Percentiles rank a stretch among this genome's conserved stretches.
These are phyloP conservation scores for Catenaria anguillulae DNA, from an alignment of 371 early-diverging fungal genomes.

Conservation along the genomic window DNA sequence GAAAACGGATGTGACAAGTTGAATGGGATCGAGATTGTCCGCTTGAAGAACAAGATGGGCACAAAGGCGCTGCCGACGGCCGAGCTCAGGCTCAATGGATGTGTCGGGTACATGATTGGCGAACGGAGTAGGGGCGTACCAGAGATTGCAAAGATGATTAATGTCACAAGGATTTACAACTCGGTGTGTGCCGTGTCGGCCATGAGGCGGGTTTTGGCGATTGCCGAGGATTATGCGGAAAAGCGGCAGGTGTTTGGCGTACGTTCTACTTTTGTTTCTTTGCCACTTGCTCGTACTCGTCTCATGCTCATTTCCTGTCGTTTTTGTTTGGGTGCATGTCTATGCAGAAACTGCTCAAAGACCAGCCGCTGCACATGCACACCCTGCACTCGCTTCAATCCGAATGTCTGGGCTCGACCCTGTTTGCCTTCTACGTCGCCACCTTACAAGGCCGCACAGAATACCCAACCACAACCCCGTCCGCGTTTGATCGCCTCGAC, in stretches of 20 bases:
- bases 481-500: neutral
- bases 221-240: conserved; percentile 42
- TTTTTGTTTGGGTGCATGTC: too few relatives aligned
- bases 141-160: conserved; percentile 42
- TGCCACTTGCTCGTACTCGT: too few relatives aligned
- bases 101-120: conserved; percentile 43
- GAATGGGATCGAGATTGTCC: conserved; percentile 43
- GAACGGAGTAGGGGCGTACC: conserved; percentile 37
- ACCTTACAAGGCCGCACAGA: conserved; percentile 40
- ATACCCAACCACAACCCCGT: conserved; percentile 1
- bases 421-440: conserved; percentile 37
- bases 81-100: conserved; percentile 39
- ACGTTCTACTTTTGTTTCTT: neutral
- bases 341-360: conserved; percentile 19
- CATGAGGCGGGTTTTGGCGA: conserved; percentile 30
- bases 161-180: conserved; percentile 47
- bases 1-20: conserved; percentile 29
- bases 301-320: too few relatives aligned
- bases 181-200: conserved; percentile 30
- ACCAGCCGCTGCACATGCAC: conserved; percentile 42
- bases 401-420: conserved; percentile 30
- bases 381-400: conserved; percentile 39
- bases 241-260: conserved; percentile 29
- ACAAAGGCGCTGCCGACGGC: conserved; percentile 57
- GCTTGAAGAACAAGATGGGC: conserved; percentile 49